Evolutionary conservation across 176 grass and related monocot genomes (phyloP).

Genomic region (Themeda triandra): DNA sequence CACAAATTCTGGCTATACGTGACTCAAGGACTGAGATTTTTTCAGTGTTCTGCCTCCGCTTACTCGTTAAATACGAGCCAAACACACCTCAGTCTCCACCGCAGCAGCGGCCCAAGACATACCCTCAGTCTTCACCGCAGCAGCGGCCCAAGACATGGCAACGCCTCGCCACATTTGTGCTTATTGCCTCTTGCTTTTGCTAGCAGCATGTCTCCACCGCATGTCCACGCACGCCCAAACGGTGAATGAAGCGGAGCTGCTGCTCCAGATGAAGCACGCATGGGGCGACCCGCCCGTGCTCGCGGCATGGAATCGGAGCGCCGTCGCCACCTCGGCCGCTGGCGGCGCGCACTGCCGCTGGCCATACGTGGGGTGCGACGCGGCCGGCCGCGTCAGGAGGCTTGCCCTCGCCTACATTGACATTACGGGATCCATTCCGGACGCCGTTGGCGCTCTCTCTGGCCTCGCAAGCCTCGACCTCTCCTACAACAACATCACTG

Average conservation of each 20-base stretch:
- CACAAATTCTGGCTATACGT: no score
- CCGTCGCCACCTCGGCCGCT: no score
- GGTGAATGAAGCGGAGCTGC: slow-evolving; percentile 14
- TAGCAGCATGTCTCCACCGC: background rate
- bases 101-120: no score
- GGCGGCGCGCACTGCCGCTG: slow-evolving; percentile 42
- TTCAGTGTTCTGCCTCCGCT: no score
- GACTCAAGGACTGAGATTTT: no score
- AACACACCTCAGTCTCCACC: no score
- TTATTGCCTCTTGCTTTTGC: background rate
- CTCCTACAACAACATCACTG: slow-evolving; percentile 35
- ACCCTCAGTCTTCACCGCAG: no score
- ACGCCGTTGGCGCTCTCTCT: slow-evolving; percentile 35
- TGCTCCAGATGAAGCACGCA: slow-evolving; percentile 46
- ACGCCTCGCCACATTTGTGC: no score
- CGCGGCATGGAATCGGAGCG: slow-evolving; percentile 43
- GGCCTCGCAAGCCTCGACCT: slow-evolving; percentile 32
- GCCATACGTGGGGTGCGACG: slow-evolving; percentile 36
- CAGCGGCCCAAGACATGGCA: no score
- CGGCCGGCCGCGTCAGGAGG: slow-evolving; percentile 6
- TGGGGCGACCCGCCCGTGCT: slow-evolving; percentile 37
- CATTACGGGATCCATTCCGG: slow-evolving; percentile 27
- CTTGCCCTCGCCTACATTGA: slow-evolving; percentile 13
- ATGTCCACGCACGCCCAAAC: background rate
- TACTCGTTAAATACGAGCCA: no score